Evolutionary conservation across 495 filamentous ascomycete genomes (phyloP), one percentile per base, ranked within the genome.

Genomic region (Parmelia sp.): DNA sequence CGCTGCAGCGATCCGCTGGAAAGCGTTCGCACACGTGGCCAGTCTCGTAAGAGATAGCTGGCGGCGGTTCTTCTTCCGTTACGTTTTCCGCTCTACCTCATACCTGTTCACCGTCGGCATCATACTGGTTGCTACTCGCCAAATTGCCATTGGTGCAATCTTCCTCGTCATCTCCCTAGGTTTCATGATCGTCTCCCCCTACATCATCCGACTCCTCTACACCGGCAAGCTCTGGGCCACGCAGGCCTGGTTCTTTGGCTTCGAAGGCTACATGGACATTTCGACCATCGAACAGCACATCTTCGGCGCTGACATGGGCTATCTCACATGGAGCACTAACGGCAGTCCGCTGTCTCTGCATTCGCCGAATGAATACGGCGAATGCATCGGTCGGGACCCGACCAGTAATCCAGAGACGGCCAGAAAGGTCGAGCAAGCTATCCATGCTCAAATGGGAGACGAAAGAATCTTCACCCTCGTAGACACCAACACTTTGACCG

Each of bases 231-330:
- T 71, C 17, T 71, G 69, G 69, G 17, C 10, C 55, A 58, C 69
- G 2, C 73, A 76, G 65, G 66, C 72, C 15, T 76, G 70, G 69
- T 68, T 76, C 53, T 74, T 77, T 57, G 74, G 74, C 37, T 64
- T 77, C 51, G 74, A 77, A 60, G 74, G 74, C 21, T 69, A 72
- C 51, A 62, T 74, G 59, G 60, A 67, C 40, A 49, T 77, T 37
- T 58, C 62, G 27, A 67, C 60, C 3, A 71, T 77, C 51, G 74
- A 77, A 58, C 42, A 55, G 6, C 49, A 66, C 27, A 66, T 77
- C 35, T 77, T 73, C 40, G 74, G 74, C 51, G 62, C 56, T 12
- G 39, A 67, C 15, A 33, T 65, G 1, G 60, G 62, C 17, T 65
- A 69, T 2, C 65, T 77, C 37, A 58, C 45, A 12, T 76, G 74